Conservation (phyloP, 75 land plant genomes). For the Pseudotsuga menziesii region DNA sequence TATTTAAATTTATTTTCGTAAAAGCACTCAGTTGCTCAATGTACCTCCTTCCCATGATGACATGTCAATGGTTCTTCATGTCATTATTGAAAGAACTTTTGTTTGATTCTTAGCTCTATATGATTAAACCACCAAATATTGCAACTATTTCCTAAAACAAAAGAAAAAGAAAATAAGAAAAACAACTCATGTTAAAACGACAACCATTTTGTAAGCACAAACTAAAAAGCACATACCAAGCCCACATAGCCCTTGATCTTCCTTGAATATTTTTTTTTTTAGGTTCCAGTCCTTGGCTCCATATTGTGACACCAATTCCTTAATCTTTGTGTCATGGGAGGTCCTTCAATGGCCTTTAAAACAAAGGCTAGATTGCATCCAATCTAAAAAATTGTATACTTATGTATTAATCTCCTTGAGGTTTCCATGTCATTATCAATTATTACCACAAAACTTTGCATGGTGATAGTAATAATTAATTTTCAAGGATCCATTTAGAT, state of each 20-base stretch:
- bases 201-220: neutral
- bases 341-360: constrained; percentile 71
- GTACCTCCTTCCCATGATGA: constrained; percentile 60
- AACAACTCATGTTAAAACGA: neutral
- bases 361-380: constrained; percentile 41
- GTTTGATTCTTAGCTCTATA: constrained; percentile 66
- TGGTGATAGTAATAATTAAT: neutral
- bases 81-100: constrained; percentile 67
- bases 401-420: neutral
- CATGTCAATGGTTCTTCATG: constrained; percentile 77
- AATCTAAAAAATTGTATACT: constrained; percentile 6
- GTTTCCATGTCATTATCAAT: neutral
- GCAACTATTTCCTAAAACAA: constrained; percentile 67
- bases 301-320: constrained; percentile 48
- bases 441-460: no score
- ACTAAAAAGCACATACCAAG: neutral
- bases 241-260: constrained; percentile 45
- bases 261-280: constrained; percentile 61
- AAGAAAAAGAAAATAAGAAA: neutral
- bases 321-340: constrained; percentile 59
- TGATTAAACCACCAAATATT: constrained; percentile 72
- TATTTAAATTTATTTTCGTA: constrained; percentile 28
- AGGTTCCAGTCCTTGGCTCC: constrained; percentile 76
- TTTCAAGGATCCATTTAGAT: neutral
- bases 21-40: constrained; percentile 40